Conservation (phyloP, 306 rosid species). For the Rubus idaeus region DNA sequence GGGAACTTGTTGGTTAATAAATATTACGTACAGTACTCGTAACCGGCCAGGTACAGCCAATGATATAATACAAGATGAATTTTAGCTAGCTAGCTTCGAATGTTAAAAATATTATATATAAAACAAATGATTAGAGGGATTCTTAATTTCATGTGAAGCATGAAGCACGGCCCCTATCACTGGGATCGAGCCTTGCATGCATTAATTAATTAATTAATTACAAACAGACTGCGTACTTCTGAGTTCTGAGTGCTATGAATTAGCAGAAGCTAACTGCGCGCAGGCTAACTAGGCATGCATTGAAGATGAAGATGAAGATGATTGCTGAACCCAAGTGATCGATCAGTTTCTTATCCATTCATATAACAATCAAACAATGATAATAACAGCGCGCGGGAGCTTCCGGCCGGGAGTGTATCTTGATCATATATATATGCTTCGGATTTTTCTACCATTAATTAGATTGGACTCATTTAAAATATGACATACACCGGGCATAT, state of each 20-base stretch:
- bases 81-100: no score
- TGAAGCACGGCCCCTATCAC: not conserved
- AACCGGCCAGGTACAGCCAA: not conserved
- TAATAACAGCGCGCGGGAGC: no score
- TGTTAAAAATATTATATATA: no score
- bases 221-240: not conserved
- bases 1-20: not conserved
- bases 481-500: no score
- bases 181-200: constrained; percentile 13
- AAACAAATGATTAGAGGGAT: not conserved
- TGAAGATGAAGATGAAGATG: not conserved
- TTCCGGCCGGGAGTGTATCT: no score
- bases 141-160: not conserved
- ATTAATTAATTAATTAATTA: not conserved
- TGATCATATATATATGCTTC: no score
- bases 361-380: no score
- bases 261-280: not conserved
- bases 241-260: not conserved
- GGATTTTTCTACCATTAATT: no score
- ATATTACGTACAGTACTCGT: not conserved
- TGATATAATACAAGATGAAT: no score
- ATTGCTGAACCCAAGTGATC: not conserved
- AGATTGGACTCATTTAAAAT: no score
- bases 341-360: not conserved
- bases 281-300: not conserved